Base-by-base conservation (phyloP, 208 protist genomes). In the Leptomonas pyrrhocoris region DNA sequence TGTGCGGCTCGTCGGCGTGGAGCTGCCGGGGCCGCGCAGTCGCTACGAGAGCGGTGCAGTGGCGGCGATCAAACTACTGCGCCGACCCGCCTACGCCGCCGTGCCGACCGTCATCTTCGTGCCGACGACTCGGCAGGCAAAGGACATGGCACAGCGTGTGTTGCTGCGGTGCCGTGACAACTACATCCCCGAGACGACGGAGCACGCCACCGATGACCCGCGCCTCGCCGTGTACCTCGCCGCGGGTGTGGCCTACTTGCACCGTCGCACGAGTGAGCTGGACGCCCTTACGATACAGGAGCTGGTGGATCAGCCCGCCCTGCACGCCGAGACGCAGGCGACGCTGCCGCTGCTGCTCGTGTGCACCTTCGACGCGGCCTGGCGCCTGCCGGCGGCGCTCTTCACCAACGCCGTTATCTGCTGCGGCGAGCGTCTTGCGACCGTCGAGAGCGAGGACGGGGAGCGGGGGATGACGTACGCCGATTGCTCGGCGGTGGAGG, bases 211-310 rank as follows among this genome's bases (percentile, higher is more conserved):
- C 57, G 57, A 81, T 49, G 86, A 96, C 53, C 59, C 74, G 2
- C 68, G 69, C 2, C 81, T 94, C 5, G 83, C 74, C 1, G 62
- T 94, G 8, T 77, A 86, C 31, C 77, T 95, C 12, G 73, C 81
- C n/a, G 77, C 80, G 21, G 92, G 89, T 27, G 83, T 96, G 7
- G 92, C 74, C 36, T 94, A 91, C 73, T 60, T 96, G 62, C 85
- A 94, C 74, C 78, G 69, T 27, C 79, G 83, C 43, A 94, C 86
- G 45, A 82, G 67, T 34, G 68, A 83, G 31, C 53, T 87, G 13
- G 92, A 96, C 67, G 74, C 79, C n/a, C 65, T 91, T 11, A 72
- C 74, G 43, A 81, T 94, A 6, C 77, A 88, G 31, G 69, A 85
- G 50, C 51, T 66, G 27, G 60, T 96, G 27, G 87, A 94, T 15